phyloP scores from a whole-genome alignment of 2,329 filamentous ascomycete genomes.

The Akanthomyces dipterigenus region DNA sequence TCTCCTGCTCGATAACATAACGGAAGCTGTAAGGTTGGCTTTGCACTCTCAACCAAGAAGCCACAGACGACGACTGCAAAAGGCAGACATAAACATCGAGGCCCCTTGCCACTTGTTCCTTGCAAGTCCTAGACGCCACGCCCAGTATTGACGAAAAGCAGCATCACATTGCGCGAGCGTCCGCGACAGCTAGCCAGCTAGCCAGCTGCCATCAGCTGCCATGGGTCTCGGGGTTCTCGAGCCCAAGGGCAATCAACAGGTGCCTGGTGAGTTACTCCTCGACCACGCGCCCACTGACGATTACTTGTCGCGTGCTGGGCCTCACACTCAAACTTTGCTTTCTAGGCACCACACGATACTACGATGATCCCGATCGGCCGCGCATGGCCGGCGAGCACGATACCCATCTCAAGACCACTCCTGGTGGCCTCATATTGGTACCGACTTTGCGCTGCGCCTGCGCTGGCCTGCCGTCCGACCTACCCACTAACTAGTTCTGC shows the following conservation, averaged over 20 bases:
- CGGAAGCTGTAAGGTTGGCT: background rate
- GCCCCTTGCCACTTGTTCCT: background rate
- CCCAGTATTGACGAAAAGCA: background rate
- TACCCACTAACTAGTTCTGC: background rate
- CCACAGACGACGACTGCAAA: background rate
- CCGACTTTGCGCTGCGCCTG: conserved; percentile 13
- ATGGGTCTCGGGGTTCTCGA: conserved; percentile 64
- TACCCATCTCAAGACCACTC: conserved; percentile 63
- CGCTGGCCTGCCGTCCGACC: background rate
- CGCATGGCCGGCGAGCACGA: conserved; percentile 33
- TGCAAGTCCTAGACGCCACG: background rate
- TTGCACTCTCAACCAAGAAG: background rate
- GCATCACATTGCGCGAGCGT: background rate
- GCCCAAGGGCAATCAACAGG: conserved; percentile 56
- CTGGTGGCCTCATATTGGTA: conserved; percentile 71
- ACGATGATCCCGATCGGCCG: conserved; percentile 49
- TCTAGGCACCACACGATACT: conserved; percentile 56
- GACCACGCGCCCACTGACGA: background rate
- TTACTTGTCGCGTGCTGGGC: background rate
- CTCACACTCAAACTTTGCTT: background rate
- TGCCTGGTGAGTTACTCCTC: conserved; percentile 55
- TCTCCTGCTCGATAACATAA: too few relatives aligned
- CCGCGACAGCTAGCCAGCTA: background rate
- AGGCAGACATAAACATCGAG: background rate
- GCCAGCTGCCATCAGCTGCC: conserved; percentile 10